These are phyloP conservation scores for Phialophora macrospora DNA, from an alignment of 2,329 filamentous ascomycete genomes.

Conservation along the genomic window DNA sequence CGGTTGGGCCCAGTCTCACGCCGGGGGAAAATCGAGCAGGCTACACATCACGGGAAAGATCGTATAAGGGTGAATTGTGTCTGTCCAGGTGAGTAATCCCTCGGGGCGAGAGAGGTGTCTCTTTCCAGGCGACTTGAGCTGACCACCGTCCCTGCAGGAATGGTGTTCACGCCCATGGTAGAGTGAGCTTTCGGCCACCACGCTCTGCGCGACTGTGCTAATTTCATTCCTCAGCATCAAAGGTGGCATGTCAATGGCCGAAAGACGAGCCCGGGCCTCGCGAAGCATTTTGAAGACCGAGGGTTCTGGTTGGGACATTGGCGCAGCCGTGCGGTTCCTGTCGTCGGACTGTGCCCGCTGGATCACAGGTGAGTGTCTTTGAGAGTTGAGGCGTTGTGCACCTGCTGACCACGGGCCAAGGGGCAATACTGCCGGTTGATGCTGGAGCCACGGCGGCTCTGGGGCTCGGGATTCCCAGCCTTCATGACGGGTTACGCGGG, in stretches of 20 bases:
- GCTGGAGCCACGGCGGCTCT: constrained; percentile 53
- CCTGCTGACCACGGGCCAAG: background rate
- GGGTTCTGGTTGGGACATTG: constrained; percentile 60
- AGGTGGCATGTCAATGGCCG: constrained; percentile 57
- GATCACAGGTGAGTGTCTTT: constrained; percentile 51
- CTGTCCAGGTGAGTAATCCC: constrained; percentile 54
- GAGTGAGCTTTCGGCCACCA: constrained; percentile 41
- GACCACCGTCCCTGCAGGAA: constrained; percentile 6
- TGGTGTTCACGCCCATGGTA: constrained; percentile 58
- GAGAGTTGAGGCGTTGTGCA: background rate
- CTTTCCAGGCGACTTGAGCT: background rate
- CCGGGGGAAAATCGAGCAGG: constrained; percentile 32
- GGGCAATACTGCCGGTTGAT: constrained; percentile 53
- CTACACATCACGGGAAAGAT: constrained; percentile 57
- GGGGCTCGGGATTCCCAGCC: constrained; percentile 47
- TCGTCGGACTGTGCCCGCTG: constrained; percentile 58
- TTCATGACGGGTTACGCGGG: constrained; percentile 12
- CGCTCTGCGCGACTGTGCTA: background rate
- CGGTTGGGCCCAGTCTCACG: background rate
- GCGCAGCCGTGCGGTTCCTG: constrained; percentile 56
- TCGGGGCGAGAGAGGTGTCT: background rate
- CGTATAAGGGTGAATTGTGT: constrained; percentile 63
- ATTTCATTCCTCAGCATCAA: constrained; percentile 42
- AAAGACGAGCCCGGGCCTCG: constrained; percentile 54
- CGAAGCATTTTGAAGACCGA: constrained; percentile 58